A percentile compares a stretch with the other conserved stretches of the same genome.
Conservation (phyloP, 805 yeast genomes). For the Spathaspora arborariae region DNA sequence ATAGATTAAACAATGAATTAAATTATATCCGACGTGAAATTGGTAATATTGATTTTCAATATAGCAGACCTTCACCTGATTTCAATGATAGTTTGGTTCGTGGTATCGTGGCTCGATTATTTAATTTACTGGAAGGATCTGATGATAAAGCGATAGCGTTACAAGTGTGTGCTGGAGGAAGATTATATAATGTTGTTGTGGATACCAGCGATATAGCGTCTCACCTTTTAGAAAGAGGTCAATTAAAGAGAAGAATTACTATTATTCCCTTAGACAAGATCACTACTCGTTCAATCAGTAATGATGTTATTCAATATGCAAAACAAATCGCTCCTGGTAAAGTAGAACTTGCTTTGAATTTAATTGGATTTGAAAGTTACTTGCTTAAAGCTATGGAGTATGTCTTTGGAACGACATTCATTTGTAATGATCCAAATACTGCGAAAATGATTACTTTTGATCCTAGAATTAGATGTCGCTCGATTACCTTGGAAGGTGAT, state of each 20-base stretch:
- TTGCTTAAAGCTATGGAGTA: conserved; percentile 81
- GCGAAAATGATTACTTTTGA: conserved; percentile 88
- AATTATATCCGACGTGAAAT: conserved; percentile 59
- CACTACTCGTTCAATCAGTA: conserved; percentile 52
- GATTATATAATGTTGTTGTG: conserved; percentile 85
- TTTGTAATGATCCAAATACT: conserved; percentile 82
- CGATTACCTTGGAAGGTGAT: conserved; percentile 91
- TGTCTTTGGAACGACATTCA: conserved; percentile 85
- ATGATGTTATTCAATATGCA: conserved; percentile 57
- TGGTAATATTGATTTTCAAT: conserved; percentile 73
- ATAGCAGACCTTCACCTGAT: conserved; percentile 57
- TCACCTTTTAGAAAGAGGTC: conserved; percentile 73
- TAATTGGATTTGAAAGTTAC: conserved; percentile 70
- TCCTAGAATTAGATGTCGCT: conserved; percentile 71
- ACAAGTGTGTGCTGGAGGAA: conserved; percentile 92
- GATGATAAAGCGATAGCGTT: conserved; percentile 71
- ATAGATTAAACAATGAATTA: conserved; percentile 42
- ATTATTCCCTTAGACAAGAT: conserved; percentile 91
- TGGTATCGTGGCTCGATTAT: conserved; percentile 88
- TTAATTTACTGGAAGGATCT: conserved; percentile 55
- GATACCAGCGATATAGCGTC: conserved; percentile 86
- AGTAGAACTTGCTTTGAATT: conserved; percentile 84
- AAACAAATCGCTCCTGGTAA: conserved; percentile 74
- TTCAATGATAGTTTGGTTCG: conserved; percentile 64
- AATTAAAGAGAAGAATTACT: conserved; percentile 76